Conservation (phyloP, 1,139 yeast species). For the Blastobotrys arbuscula region DNA sequence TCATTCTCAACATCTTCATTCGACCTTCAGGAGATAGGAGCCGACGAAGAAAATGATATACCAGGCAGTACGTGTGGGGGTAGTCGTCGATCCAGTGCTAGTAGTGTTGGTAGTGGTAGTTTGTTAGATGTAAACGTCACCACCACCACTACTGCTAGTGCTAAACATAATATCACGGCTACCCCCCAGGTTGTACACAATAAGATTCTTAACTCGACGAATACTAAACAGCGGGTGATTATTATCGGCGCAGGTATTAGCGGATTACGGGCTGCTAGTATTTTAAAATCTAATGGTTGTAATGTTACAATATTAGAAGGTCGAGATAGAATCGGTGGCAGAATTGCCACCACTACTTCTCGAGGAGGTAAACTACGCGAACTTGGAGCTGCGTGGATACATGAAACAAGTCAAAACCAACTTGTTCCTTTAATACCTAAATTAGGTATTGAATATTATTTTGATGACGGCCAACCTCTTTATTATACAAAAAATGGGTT, state of each 20-base stretch:
- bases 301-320: constrained; percentile 52
- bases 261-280: constrained; percentile 72
- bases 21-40: constrained; percentile 7
- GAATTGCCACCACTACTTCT: constrained; percentile 7
- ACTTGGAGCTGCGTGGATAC: constrained; percentile 84
- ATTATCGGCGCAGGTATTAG: constrained; percentile 70
- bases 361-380: constrained; percentile 22
- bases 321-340: constrained; percentile 53
- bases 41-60: constrained; percentile 7
- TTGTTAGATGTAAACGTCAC: neutral
- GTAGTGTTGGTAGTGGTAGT: neutral
- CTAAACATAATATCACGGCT: neutral
- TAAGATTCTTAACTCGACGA: too few species aligned
- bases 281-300: constrained; percentile 43
- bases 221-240: constrained; percentile 6
- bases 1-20: constrained; percentile 1
- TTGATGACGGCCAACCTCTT: constrained; percentile 42
- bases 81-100: constrained; percentile 1
- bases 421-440: constrained; percentile 41
- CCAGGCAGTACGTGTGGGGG: constrained; percentile 13
- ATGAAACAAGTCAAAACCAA: constrained; percentile 65
- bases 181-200: constrained; percentile 10
- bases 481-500: constrained; percentile 31
- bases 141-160: neutral
- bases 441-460: constrained; percentile 35